phyloP scores from a whole-genome alignment of 2,329 filamentous ascomycete genomes.

The Colletotrichum caudatum region DNA sequence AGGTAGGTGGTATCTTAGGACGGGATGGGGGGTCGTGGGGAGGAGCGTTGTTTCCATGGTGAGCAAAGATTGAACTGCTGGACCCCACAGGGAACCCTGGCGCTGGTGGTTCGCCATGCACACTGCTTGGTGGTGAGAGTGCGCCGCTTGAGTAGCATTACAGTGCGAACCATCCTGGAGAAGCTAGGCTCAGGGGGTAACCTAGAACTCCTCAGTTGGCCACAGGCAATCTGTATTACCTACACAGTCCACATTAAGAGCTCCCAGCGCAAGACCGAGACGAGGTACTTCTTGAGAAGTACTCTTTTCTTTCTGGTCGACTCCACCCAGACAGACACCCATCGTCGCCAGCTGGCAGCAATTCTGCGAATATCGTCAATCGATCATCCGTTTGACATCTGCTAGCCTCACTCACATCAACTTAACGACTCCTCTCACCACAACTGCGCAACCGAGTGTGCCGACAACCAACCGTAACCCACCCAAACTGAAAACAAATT shows the following conservation, averaged over 20 bases:
- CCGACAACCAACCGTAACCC: neutral
- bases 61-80: constrained; percentile 28
- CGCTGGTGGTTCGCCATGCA: constrained; percentile 24
- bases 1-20: neutral
- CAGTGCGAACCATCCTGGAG: constrained; percentile 35
- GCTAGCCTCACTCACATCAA: constrained; percentile 29
- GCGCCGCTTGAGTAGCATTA: constrained; percentile 29
- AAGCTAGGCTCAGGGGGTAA: neutral
- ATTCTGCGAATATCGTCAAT: constrained; percentile 31
- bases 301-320: neutral
- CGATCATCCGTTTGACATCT: constrained; percentile 7
- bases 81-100: constrained; percentile 22
- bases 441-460: neutral
- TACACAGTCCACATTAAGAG: neutral
- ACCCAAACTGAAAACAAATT: neutral
- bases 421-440: constrained; percentile 1
- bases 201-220: neutral
- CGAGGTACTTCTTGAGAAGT: constrained; percentile 4
- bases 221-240: neutral
- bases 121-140: constrained; percentile 21
- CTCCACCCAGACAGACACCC: neutral
- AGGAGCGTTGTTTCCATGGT: constrained; percentile 32
- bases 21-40: constrained; percentile 7
- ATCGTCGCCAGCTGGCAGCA: constrained; percentile 34
- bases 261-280: neutral